Evolutionary conservation across 202 grass and related monocot species (phyloP).

Genomic region (Panicum virgatum): DNA sequence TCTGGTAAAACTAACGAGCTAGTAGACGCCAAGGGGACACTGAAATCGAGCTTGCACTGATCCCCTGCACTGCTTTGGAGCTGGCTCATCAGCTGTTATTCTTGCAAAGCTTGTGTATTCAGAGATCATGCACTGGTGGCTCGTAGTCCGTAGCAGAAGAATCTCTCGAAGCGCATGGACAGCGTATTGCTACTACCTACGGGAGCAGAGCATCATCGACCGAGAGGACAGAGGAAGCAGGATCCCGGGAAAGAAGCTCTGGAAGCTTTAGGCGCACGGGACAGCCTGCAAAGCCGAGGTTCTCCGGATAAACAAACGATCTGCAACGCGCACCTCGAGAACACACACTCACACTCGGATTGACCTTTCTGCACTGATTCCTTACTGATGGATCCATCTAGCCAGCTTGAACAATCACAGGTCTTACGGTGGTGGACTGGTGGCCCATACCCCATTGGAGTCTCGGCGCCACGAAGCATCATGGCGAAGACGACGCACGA

Average conservation of each 20-base stretch:
- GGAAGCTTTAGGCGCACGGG: not conserved
- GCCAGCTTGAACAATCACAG: not conserved
- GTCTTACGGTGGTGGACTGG: not conserved
- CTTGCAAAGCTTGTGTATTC: not conserved
- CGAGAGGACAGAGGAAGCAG: not conserved
- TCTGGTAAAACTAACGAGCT: not conserved
- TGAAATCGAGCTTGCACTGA: not conserved
- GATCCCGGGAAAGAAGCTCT: not conserved
- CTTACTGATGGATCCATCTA: not conserved
- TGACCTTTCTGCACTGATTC: not conserved
- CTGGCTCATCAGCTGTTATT: not conserved
- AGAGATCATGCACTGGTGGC: not conserved
- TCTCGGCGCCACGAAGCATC: not conserved
- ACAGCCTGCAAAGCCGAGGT: constrained; percentile 23
- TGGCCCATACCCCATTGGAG: not conserved
- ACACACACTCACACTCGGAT: not conserved
- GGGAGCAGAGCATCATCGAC: not conserved
- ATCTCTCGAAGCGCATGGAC: not conserved
- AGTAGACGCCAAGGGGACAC: not conserved
- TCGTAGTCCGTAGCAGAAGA: not conserved
- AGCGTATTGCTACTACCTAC: not conserved
- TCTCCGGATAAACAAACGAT: not conserved
- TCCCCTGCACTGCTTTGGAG: not conserved
- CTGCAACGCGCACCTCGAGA: not conserved
- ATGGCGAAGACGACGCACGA: not conserved